Conservation (phyloP, 805 yeast species). For the Saccharomycopsis olivae region DNA sequence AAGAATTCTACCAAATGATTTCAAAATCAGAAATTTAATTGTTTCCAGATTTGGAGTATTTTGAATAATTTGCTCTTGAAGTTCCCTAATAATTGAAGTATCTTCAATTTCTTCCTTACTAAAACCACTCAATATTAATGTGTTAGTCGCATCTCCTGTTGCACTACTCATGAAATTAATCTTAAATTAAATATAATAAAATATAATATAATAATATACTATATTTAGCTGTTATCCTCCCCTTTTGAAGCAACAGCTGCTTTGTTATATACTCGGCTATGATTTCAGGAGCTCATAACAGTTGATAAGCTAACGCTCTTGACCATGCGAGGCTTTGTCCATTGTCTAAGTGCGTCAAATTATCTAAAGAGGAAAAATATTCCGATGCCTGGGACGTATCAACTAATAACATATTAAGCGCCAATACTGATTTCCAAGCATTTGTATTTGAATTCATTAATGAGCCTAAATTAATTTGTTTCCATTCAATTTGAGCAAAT, state of each 20-base stretch:
- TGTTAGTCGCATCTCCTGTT: constrained; percentile 23
- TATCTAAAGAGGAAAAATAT: too few relatives aligned
- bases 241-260: too few relatives aligned
- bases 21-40: constrained; percentile 24
- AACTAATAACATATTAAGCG: too few relatives aligned
- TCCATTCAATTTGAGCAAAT: constrained; percentile 57
- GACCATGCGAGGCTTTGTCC: constrained; percentile 59
- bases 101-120: constrained; percentile 17
- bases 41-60: constrained; percentile 16
- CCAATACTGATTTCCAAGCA: too few relatives aligned
- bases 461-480: constrained; percentile 29
- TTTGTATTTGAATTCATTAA: too few relatives aligned
- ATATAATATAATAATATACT: constrained; percentile 20
- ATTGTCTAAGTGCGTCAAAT: constrained; percentile 45
- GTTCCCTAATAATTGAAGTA: constrained; percentile 15
- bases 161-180: not conserved
- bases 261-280: too few relatives aligned
- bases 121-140: constrained; percentile 22
- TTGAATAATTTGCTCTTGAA: constrained; percentile 22
- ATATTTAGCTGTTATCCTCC: too few relatives aligned
- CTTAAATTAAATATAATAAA: not conserved
- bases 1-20: constrained; percentile 21
- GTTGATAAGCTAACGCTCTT: too few relatives aligned
- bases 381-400: too few relatives aligned
- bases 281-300: too few relatives aligned